Evolutionary conservation across 2,329 filamentous ascomycete genomes (phyloP), one percentile per base, ranked within the genome.

Genomic region (Cordyceps cicadae): DNA sequence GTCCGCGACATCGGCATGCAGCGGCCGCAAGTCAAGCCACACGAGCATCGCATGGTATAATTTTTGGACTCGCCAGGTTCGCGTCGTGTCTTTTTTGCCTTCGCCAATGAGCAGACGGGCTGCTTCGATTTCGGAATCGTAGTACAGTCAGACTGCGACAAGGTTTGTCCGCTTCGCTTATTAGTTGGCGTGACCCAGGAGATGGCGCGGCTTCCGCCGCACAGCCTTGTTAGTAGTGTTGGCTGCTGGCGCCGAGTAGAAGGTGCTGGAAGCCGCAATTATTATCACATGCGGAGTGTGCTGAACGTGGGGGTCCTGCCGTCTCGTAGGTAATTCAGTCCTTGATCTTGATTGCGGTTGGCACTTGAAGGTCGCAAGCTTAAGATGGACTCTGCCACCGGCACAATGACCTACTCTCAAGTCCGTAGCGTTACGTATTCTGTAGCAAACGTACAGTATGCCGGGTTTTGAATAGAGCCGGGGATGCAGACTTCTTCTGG

Each of bases 61-160:
- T 46, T 24, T 19, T 24, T 37, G 3, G 29, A 17, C 14, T 45
- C 17, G 24, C 17, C n/a, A 51, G 29, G 12, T n/a, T 24, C 43
- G 43, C 54, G n/a, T 9, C 15, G 14, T 17, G 32, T 19, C 43
- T 6, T 29, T 29, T 39, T 48, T 32, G 24, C 24, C 7, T 5
- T 43, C 21, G 15, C 17, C 46, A 46, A 58, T 43, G 34, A 46
- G 21, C 37, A 52, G 19, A 53, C 46, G 17, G 17, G 19, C 15
- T n/a, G 17, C n/a, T 34, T 59, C 37, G 49, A 59, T 59, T 49
- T 59, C 56, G 56, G 56, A 59, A 59, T 59, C 56, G 56, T n/a
- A 34, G 49, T 32, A 59, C 48, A 59, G 56, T 53, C 56, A 59
- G 56, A 59, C 39, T 43, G 56, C 19, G 39, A 12, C 34, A 19